Percentiles rank a stretch among this genome's conserved stretches.
Conservation (phyloP, 1,284 basidiomycete species). For the Tilletia indica region DNA sequence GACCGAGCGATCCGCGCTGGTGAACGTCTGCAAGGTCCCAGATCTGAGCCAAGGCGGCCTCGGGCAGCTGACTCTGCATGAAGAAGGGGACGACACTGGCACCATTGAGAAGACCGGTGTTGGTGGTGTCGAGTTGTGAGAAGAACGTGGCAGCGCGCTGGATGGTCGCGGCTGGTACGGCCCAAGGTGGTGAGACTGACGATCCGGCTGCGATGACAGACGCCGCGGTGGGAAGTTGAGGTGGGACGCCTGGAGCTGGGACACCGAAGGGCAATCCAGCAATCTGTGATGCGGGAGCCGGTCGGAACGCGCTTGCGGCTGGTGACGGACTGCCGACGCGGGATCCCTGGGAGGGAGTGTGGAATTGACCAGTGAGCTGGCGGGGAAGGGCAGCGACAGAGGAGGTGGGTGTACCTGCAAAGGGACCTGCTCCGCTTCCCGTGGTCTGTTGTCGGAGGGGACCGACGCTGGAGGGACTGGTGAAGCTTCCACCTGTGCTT, state of each 20-base stretch:
- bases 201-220: slow-evolving; percentile 12
- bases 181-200: slow-evolving; percentile 1
- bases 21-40: slow-evolving; percentile 95
- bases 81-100: slow-evolving; percentile 95
- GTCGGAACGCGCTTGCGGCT: background rate
- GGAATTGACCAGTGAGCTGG: slow-evolving; percentile 37
- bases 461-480: background rate
- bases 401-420: background rate
- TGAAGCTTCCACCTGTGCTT: slow-evolving; percentile 33
- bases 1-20: slow-evolving; percentile 80
- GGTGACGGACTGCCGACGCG: slow-evolving; percentile 5
- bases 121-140: slow-evolving; percentile 73
- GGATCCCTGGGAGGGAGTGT: background rate
- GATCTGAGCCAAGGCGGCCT: slow-evolving; percentile 79
- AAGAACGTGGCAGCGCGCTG: slow-evolving; percentile 59
- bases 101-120: slow-evolving; percentile 81
- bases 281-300: background rate
- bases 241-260: background rate
- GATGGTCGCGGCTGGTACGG: slow-evolving; percentile 12
- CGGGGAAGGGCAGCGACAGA: slow-evolving; percentile 31
- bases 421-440: background rate
- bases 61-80: slow-evolving; percentile 83
- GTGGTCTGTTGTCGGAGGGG: slow-evolving; percentile 14
- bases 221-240: background rate
- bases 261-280: background rate